Base-by-base conservation (phyloP, 1,284 basidiomycete genomes). In the Apiotrichum brassicae region DNA sequence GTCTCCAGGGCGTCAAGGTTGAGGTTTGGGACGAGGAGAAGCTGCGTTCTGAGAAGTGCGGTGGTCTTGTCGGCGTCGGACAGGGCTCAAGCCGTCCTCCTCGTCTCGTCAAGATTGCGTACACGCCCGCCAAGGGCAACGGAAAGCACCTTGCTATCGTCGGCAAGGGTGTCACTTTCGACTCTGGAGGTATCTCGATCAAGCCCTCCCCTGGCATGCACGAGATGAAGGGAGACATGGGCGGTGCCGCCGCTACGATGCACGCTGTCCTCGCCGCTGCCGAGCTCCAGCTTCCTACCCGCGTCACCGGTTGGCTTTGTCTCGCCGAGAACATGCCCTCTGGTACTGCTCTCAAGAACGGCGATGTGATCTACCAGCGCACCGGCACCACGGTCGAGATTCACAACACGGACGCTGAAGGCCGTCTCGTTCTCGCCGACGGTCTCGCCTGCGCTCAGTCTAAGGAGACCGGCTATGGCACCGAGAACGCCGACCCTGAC, bases 161-260 rank as follows among this genome's bases (percentile, higher is more conserved):
- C 28, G 54, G 54, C 49, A 55, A 55, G 49, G 54, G 54, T 22
- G 36, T 55, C 30, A 55, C 54, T 13, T 55, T 55, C 25, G 54
- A 55, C 49, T 55, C 54, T 6, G 54, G 54, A 20, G 54, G 54
- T 28, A 34, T 55, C 18, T 51, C 49, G 24, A 46, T 55, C 46
- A 55, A 55, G 46, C 54, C 54, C 13, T 35, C 35, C 9, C 38
- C 54, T 28, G 48, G 47, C 43, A 55, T 55, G 54, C 32, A 46
- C 40, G 49, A 51, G 54, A 55, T 55, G 54, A 55, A 55, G 54
- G 47, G 49, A 30, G 54, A 55, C 49, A 55, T 55, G 54, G 49
- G 49, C 43, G 54, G 54, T 32, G 49, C 54, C 16, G 54, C 54
- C 5, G 49, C 54, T 0, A 51, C 49, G 1, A 35, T 55, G 19